Conservation (phyloP, 768 basidiomycete species). For the Plicaturopsis crispa region DNA sequence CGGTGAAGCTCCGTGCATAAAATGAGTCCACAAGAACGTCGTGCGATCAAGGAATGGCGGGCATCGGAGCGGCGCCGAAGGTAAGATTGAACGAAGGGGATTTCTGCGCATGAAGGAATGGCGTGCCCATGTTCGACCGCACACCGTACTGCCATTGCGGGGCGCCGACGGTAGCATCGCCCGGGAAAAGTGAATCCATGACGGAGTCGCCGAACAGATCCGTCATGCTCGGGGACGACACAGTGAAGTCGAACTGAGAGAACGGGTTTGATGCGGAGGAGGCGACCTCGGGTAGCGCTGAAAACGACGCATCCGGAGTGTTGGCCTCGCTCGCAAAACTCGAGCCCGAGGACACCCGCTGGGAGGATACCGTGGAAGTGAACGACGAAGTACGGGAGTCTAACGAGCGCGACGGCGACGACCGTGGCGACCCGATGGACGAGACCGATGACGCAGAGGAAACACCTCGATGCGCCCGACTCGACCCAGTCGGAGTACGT, state of each 20-base stretch:
- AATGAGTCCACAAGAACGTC: too few species aligned
- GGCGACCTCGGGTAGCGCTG: not conserved
- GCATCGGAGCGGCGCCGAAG: too few species aligned
- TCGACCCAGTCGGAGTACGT: constrained; percentile 13
- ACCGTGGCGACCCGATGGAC: constrained; percentile 2
- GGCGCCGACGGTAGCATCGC: too few species aligned
- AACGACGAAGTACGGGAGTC: constrained; percentile 1
- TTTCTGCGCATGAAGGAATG: too few species aligned
- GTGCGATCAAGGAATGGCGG: too few species aligned
- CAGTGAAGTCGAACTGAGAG: not conserved
- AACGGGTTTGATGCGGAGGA: not conserved
- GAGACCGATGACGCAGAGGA: constrained; percentile 8
- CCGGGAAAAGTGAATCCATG: too few species aligned
- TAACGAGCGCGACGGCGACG: not conserved
- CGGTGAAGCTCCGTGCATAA: too few species aligned
- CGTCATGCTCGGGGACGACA: constrained; percentile 1
- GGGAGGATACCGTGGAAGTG: not conserved
- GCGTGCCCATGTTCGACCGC: too few species aligned
- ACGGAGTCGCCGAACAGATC: constrained; percentile 5
- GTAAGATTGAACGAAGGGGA: too few species aligned
- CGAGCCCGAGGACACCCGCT: constrained; percentile 1
- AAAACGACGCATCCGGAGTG: constrained; percentile 1
- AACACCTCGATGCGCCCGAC: constrained; percentile 7
- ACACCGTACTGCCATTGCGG: too few species aligned
- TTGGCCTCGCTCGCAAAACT: not conserved